Conservation (phyloP, 768 basidiomycete species). For the Tubosaeta brunneosetosa region DNA sequence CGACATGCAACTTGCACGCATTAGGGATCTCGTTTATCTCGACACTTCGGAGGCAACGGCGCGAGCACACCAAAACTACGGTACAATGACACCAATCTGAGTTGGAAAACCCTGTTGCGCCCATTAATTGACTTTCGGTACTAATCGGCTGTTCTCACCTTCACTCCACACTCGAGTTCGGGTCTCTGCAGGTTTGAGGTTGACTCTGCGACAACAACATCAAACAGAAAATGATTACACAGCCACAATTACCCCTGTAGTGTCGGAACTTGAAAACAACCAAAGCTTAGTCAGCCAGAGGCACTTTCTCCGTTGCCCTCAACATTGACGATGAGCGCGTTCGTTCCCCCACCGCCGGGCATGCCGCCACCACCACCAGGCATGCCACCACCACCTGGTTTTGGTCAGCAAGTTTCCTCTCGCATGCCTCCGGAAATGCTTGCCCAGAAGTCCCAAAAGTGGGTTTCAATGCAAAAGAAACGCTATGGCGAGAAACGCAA, state of each 20-base stretch:
- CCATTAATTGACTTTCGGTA: neutral
- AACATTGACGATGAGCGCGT: conserved; percentile 32
- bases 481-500: conserved; percentile 89
- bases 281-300: conserved; percentile 23
- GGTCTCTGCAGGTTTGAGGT: too few relatives aligned
- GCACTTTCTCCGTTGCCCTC: conserved; percentile 24
- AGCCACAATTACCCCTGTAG: too few relatives aligned
- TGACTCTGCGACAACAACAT: too few relatives aligned
- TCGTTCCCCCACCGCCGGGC: conserved; percentile 38
- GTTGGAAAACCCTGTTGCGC: neutral
- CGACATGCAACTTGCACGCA: neutral
- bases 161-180: neutral
- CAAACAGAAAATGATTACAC: too few relatives aligned
- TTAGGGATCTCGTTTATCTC: neutral
- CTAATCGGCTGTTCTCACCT: neutral
- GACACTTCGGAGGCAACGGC: too few relatives aligned
- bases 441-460: conserved; percentile 92
- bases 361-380: conserved; percentile 41
- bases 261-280: conserved; percentile 21
- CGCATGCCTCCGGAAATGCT: conserved; percentile 64
- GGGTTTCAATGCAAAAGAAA: conserved; percentile 90
- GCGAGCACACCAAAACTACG: neutral
- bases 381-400: conserved; percentile 35
- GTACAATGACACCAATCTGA: neutral
- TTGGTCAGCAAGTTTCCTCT: conserved; percentile 33